phyloP scores from a whole-genome alignment of 306 rosid genomes.

The Phaseolus lunatus region DNA sequence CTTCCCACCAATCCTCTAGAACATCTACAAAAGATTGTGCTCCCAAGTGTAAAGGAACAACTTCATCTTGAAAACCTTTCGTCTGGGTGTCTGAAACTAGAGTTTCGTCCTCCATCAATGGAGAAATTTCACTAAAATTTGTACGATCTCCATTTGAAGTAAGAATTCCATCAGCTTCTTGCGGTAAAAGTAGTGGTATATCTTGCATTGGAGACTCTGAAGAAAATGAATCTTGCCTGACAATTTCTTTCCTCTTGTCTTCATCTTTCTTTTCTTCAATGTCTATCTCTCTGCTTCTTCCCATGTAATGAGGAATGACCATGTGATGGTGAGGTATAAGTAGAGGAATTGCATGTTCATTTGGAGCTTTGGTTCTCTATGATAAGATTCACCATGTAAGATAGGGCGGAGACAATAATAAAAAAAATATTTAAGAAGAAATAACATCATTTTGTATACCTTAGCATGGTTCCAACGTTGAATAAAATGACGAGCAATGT shows the following conservation, averaged over 20 bases:
- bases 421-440: neutral
- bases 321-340: conserved; percentile 99
- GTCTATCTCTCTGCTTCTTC: conserved; percentile 68
- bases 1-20: conserved; percentile 88
- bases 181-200: conserved; percentile 85
- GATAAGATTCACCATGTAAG: conserved; percentile 41
- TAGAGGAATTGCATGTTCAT: conserved; percentile 86
- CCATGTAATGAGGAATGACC: conserved; percentile 97
- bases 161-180: conserved; percentile 56
- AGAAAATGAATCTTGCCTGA: conserved; percentile 68
- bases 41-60: conserved; percentile 49
- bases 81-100: conserved; percentile 47
- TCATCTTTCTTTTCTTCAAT: conserved; percentile 53
- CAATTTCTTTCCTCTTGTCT: conserved; percentile 44
- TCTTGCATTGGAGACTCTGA: conserved; percentile 70
- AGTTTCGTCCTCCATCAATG: conserved; percentile 35
- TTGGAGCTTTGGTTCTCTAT: conserved; percentile 95
- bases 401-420: conserved; percentile 18
- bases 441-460: conserved; percentile 55
- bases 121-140: conserved; percentile 38
- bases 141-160: conserved; percentile 50
- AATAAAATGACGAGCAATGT: conserved; percentile 95
- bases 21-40: conserved; percentile 46
- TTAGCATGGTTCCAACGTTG: conserved; percentile 99
- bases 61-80: conserved; percentile 52